Conservation (phyloP, 345 rosid species). For the Ceriops decandra region DNA sequence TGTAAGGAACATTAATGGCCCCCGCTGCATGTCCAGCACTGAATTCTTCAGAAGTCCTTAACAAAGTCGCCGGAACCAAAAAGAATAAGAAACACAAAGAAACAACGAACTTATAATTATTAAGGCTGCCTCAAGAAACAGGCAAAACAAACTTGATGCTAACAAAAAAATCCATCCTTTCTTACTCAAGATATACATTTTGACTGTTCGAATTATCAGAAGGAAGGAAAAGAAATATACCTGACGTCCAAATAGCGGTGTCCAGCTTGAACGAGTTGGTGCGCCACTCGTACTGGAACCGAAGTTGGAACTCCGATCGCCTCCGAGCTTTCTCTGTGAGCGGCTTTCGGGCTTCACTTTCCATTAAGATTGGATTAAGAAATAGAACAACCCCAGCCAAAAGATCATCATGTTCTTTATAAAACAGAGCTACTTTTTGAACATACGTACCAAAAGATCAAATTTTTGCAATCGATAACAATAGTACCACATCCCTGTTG, state of each 20-base stretch:
- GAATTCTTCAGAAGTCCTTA: slow-evolving; percentile 80
- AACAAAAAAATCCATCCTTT: not conserved
- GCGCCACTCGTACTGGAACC: slow-evolving; percentile 86
- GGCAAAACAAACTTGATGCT: too few species aligned
- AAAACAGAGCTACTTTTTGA: too few species aligned
- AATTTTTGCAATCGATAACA: slow-evolving; percentile 1
- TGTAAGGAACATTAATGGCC: slow-evolving; percentile 78
- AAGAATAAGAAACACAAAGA: not conserved
- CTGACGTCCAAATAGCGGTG: slow-evolving; percentile 74
- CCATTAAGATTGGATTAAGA: not conserved
- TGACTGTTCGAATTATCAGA: too few species aligned
- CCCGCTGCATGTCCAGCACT: slow-evolving; percentile 69
- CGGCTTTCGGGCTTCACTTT: slow-evolving; percentile 31
- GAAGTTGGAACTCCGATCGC: slow-evolving; percentile 59
- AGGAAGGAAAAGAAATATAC: slow-evolving; percentile 14
- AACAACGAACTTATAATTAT: not conserved
- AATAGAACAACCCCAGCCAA: not conserved
- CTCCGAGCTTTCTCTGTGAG: slow-evolving; percentile 32
- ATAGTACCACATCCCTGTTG: slow-evolving; percentile 6
- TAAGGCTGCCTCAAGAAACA: too few species aligned
- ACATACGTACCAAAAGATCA: slow-evolving; percentile 28
- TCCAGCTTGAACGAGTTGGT: slow-evolving; percentile 83
- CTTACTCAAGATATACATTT: too few species aligned
- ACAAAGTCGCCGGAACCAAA: slow-evolving; percentile 5
- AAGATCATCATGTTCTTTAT: not conserved